These are phyloP conservation scores for Neurospora tetrasperma DNA, from an alignment of 495 filamentous ascomycete genomes.

Conservation along the genomic window DNA sequence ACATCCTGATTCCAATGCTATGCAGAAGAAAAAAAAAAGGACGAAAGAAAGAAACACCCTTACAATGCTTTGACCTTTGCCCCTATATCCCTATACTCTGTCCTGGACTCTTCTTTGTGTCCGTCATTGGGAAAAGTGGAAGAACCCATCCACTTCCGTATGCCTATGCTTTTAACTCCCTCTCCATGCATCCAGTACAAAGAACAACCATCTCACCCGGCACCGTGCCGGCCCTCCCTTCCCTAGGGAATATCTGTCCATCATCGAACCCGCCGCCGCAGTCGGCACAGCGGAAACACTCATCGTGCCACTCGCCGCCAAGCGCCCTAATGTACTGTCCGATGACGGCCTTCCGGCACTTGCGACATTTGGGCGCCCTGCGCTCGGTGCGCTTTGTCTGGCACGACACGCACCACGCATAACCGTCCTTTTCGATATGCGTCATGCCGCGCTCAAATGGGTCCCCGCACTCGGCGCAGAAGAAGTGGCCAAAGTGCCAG, in stretches of 20 bases:
- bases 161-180: conserved; percentile 38
- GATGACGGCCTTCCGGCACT: conserved; percentile 74
- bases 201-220: conserved; percentile 34
- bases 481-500: conserved; percentile 98
- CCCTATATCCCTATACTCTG: background rate
- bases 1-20: background rate
- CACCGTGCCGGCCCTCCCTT: conserved; percentile 21
- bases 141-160: background rate
- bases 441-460: conserved; percentile 74
- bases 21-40: background rate
- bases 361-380: conserved; percentile 67
- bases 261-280: conserved; percentile 44
- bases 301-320: conserved; percentile 86
- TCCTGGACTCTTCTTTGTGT: background rate
- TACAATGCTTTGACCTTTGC: background rate
- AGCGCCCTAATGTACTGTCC: conserved; percentile 80
- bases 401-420: conserved; percentile 92
- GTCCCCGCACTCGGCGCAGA: conserved; percentile 98
- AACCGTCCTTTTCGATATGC: conserved; percentile 97
- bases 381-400: conserved; percentile 76
- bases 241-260: conserved; percentile 44
- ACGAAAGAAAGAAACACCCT: background rate
- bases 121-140: background rate
- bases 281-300: conserved; percentile 71
- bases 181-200: conserved; percentile 40